phyloP scores from a whole-genome alignment of 176 grass and related monocot species.

The Zoysia japonica region DNA sequence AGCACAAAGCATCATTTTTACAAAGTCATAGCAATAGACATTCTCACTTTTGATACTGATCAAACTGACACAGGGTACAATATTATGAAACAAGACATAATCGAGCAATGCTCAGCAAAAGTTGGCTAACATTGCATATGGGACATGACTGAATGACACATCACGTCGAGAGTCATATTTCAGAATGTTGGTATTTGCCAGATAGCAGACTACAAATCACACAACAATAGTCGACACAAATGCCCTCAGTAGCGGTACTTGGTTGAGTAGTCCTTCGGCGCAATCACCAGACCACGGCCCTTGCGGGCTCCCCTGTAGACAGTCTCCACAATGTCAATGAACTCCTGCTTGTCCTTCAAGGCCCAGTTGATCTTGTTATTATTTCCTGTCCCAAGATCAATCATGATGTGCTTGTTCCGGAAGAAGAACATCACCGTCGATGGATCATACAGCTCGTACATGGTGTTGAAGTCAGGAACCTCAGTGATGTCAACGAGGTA shows the following conservation, averaged over 20 bases:
- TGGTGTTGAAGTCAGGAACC: constrained; percentile 86
- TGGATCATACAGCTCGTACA: constrained; percentile 92
- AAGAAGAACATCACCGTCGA: constrained; percentile 98
- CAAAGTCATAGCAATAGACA: neutral
- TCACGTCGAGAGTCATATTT: neutral
- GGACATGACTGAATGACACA: neutral
- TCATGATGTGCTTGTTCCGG: constrained; percentile 98
- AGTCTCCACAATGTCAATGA: constrained; percentile 92
- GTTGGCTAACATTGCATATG: neutral
- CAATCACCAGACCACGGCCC: constrained; percentile 76
- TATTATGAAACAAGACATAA: neutral
- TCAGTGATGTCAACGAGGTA: constrained; percentile 83
- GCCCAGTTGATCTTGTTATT: constrained; percentile 99
- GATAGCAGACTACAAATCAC: neutral
- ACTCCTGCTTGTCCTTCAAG: constrained; percentile 94
- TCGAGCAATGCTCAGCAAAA: neutral
- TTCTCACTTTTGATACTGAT: neutral
- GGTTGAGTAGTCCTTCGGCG: constrained; percentile 88
- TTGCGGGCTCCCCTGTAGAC: constrained; percentile 86
- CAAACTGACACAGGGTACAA: neutral
- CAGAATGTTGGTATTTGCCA: neutral
- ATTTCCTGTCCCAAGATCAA: constrained; percentile 93
- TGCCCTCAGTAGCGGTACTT: constrained; percentile 76
- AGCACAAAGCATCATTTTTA: neutral
- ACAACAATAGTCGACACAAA: neutral